A percentile compares a stretch with the other conserved stretches of the same genome.
Conservation (phyloP, 129 eudicot species). For the Flaveria ramosissima region DNA sequence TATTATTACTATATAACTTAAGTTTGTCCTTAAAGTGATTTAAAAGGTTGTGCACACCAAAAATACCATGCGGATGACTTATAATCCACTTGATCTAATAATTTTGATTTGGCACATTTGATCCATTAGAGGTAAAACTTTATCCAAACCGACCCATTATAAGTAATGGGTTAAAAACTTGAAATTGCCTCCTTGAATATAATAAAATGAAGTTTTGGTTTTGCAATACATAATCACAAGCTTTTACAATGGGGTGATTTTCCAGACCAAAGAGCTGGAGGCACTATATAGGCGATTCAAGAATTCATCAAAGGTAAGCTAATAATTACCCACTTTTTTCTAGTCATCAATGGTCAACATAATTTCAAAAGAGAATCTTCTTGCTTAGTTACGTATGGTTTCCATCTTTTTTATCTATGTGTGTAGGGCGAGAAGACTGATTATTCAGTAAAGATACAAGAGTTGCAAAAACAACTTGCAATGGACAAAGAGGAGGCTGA, state of each 20-base stretch:
- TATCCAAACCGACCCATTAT: background rate
- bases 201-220: background rate
- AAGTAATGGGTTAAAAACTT: background rate
- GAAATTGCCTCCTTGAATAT: background rate
- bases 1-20: background rate
- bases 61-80: background rate
- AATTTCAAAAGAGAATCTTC: conserved; percentile 4
- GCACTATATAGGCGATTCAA: conserved; percentile 76
- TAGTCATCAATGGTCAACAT: background rate
- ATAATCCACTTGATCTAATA: background rate
- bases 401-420: conserved; percentile 17
- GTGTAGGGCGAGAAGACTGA: conserved; percentile 86
- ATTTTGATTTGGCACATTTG: background rate
- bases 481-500: conserved; percentile 96
- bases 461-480: conserved; percentile 85
- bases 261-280: conserved; percentile 86
- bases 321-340: conserved; percentile 4
- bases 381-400: background rate
- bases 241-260: background rate
- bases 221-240: conserved; percentile 14
- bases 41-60: background rate
- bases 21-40: background rate
- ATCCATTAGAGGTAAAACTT: background rate
- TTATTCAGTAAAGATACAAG: conserved; percentile 84
- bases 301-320: conserved; percentile 80